Evolutionary conservation across 768 basidiomycete species (phyloP), one percentile per base, ranked within the genome.

Genomic region (Agaricus blazei): DNA sequence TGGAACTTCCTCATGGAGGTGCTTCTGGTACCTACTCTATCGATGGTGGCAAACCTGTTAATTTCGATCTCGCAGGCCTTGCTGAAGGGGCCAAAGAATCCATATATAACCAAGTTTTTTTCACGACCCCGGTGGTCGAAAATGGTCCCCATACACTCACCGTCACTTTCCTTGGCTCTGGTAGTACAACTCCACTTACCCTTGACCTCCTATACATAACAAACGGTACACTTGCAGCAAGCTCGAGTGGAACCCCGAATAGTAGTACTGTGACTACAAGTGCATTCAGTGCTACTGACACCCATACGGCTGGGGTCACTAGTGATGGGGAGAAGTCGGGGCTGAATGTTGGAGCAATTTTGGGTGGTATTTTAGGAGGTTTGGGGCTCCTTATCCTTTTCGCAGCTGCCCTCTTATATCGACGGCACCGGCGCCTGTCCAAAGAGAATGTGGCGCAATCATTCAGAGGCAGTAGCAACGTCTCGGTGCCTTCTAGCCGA

Each of bases 31-130:
- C 59, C 19, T 65, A 59, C 41, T 50, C 61, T 2, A 56, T 70
- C 4, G 69, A 70, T 29, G 61, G 54, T 0, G 55, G 54, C 31
- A 43, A 51, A 5, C 57, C 58, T 6, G 51, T 52, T 23, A 54
- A 43, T 23, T 68, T 67, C 49, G 37, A 59, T 5, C 51, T 67
- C 15, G 53, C 53, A 48, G 66, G 61, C 12, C 59, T 64, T 9
- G 15, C 61, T 19, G 19, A 19, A 19, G 11, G 43, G 38, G 15
- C 24, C 47, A 1, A 24, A 42, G 8, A 27, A 55, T 0, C n/a
- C 49, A 3, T 65, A 3, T 66, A 60, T 49, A 63, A 66, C 48
- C 61, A 65, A 56, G 57, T 62, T 29, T 64, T 66, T 51, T 68
- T 70, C 53, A 54, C 58, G 15, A 68, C 67, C 9, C 54, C 60